These are phyloP conservation scores for Ophiostoma novo-ulmi DNA, from an alignment of 2,329 filamentous ascomycete genomes.

Conservation along the genomic window DNA sequence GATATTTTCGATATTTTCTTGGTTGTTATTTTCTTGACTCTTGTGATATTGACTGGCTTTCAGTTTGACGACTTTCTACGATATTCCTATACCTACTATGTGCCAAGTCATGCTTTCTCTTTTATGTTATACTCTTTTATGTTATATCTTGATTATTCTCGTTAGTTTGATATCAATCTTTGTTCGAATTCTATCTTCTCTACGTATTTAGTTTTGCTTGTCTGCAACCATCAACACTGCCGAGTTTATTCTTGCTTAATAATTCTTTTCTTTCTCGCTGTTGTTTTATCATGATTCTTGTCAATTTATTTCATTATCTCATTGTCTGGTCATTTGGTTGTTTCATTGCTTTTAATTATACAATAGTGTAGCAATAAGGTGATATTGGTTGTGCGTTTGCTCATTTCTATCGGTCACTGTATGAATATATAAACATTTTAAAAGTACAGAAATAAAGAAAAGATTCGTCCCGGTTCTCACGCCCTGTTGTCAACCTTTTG, in stretches of 20 bases:
- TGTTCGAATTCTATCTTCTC: background rate
- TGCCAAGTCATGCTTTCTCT: background rate
- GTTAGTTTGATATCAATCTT: background rate
- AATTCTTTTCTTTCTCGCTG: too few relatives aligned
- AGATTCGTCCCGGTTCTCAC: background rate
- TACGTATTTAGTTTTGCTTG: background rate
- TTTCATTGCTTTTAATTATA: background rate
- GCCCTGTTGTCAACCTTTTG: constrained; percentile 38
- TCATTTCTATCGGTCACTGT: background rate
- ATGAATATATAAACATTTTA: background rate
- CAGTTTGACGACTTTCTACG: background rate
- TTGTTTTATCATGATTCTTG: too few relatives aligned
- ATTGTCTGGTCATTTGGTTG: background rate
- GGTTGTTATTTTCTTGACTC: too few relatives aligned
- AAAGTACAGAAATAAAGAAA: too few relatives aligned
- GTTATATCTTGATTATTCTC: background rate
- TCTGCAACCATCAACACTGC: background rate
- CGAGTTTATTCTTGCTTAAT: too few relatives aligned
- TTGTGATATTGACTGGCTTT: background rate
- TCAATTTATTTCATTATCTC: too few relatives aligned
- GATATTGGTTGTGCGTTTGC: background rate
- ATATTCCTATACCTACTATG: background rate
- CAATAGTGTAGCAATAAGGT: background rate
- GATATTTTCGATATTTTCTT: background rate
- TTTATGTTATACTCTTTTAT: background rate